These are phyloP conservation scores for Rhododendron griersonianum DNA, from an alignment of 148 eudicot species.

Conservation along the genomic window DNA sequence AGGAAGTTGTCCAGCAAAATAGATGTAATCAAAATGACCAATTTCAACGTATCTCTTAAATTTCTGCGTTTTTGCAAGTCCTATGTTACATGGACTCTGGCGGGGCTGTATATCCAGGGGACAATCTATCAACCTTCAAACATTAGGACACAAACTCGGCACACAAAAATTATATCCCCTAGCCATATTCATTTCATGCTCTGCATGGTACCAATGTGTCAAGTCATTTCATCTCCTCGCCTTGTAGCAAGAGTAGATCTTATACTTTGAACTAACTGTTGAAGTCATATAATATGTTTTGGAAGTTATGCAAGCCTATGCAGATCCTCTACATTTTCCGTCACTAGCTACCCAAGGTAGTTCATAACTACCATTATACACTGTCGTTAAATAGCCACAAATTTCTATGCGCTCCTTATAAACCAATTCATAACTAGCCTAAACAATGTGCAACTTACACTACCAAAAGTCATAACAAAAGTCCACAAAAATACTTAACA, in stretches of 20 bases:
- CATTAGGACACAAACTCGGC: not conserved
- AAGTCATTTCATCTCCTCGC: not conserved
- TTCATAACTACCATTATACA: not conserved
- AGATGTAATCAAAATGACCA: not conserved
- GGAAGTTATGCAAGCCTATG: not conserved
- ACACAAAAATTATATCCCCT: not conserved
- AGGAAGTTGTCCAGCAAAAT: not conserved
- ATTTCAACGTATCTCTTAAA: not conserved
- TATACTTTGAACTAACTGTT: not conserved
- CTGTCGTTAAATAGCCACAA: not conserved
- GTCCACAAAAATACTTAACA: not conserved
- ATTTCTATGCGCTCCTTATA: not conserved
- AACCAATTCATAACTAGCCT: not conserved
- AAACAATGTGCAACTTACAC: not conserved
- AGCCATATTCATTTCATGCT: not conserved
- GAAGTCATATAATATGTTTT: not conserved
- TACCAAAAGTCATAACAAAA: not conserved
- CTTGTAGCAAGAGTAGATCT: not conserved
- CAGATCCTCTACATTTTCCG: not conserved
- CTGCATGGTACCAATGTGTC: not conserved
- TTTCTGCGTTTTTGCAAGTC: not conserved
- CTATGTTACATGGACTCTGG: not conserved
- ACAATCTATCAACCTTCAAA: not conserved
- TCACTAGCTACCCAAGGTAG: not conserved
- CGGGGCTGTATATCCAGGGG: not conserved